Percentiles rank a stretch among this genome's conserved stretches.
Conservation (phyloP, 192 early-diverging fungal genomes). For the Backusella macrospora region DNA sequence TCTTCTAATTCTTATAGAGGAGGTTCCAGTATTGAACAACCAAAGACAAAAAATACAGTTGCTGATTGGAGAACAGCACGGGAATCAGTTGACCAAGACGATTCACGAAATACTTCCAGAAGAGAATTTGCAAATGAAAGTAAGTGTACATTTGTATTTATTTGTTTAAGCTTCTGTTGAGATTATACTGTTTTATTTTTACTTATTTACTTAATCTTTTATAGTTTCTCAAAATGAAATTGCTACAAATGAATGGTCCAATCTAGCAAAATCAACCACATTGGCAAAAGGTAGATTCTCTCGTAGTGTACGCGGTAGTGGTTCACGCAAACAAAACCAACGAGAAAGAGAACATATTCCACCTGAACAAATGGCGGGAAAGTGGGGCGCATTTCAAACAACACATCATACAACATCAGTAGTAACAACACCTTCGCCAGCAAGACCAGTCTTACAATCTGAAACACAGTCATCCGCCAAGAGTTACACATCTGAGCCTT, state of each 20-base stretch:
- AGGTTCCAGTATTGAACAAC: not conserved
- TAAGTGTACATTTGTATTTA: not conserved
- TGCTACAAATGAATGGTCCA: not conserved
- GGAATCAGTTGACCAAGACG: not conserved
- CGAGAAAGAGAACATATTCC: not conserved
- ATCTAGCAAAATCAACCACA: not conserved
- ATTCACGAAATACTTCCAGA: not conserved
- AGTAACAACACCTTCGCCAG: not conserved
- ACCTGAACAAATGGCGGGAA: not conserved
- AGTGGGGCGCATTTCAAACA: not conserved
- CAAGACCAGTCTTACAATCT: not conserved
- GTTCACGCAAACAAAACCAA: not conserved
- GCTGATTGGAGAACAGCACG: not conserved
- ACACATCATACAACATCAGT: not conserved
- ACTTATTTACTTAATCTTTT: not conserved
- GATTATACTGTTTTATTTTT: too few relatives aligned
- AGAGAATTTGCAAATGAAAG: not conserved
- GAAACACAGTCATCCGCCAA: not conserved
- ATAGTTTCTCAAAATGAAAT: not conserved
- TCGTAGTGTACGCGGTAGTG: not conserved
- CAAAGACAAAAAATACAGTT: not conserved
- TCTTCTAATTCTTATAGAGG: not conserved
- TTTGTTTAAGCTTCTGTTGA: too few relatives aligned
- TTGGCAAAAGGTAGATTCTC: not conserved
- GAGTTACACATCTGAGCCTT: not conserved